A percentile compares a stretch with the other conserved stretches of the same genome.
Evolutionary conservation across 805 yeast species (phyloP).

Genomic region (Wickerhamiella qilinensis): DNA sequence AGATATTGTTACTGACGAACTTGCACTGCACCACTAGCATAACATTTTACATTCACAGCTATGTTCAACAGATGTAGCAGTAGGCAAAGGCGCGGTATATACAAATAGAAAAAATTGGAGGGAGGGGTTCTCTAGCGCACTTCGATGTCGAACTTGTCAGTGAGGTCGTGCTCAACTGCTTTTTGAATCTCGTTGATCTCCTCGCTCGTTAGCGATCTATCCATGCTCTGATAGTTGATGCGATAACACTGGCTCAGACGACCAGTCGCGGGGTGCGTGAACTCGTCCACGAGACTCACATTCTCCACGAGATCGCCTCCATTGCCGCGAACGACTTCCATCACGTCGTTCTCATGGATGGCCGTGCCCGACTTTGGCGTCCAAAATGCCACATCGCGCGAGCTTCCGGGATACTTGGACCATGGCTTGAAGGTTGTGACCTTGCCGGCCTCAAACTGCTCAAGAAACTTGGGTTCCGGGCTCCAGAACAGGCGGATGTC

Average conservation of each 20-base stretch:
- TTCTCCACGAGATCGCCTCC: conserved; percentile 86
- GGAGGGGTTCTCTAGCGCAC: too few species aligned
- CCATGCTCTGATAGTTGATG: conserved; percentile 90
- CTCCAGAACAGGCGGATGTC: conserved; percentile 94
- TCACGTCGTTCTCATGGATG: conserved; percentile 80
- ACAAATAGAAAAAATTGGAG: too few species aligned
- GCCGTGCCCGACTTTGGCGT: conserved; percentile 27
- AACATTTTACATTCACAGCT: too few species aligned
- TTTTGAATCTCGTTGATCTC: conserved; percentile 68
- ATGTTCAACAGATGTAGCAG: too few species aligned
- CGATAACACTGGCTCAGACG: conserved; percentile 73
- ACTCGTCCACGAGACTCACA: conserved; percentile 65
- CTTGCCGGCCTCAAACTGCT: conserved; percentile 50
- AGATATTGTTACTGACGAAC: too few species aligned
- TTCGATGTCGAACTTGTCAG: conserved; percentile 36
- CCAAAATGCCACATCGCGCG: conserved; percentile 89
- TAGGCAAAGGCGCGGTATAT: too few species aligned
- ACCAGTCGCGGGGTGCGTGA: conserved; percentile 69
- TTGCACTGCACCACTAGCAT: too few species aligned
- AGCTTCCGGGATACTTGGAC: conserved; percentile 78
- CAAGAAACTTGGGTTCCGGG: conserved; percentile 52
- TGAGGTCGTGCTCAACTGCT: conserved; percentile 42
- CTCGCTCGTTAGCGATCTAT: conserved; percentile 68
- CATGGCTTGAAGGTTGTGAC: conserved; percentile 71
- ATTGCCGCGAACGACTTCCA: conserved; percentile 70